Conservation (phyloP, 176 grass and related monocot genomes). For the Musa beccarii region DNA sequence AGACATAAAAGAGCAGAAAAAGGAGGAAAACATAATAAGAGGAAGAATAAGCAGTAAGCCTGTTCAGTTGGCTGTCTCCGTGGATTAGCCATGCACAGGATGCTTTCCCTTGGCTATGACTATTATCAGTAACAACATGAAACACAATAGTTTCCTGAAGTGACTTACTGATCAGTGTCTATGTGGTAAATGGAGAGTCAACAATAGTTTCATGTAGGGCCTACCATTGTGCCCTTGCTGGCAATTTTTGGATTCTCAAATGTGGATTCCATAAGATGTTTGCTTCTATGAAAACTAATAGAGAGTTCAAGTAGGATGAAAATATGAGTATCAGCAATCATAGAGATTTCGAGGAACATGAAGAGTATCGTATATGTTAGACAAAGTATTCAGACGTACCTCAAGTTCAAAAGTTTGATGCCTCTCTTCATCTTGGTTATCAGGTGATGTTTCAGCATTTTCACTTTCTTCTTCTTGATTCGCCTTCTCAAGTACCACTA, state of each 20-base stretch:
- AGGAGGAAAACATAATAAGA: too few relatives aligned
- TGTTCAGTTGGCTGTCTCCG: too few relatives aligned
- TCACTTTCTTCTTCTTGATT: slow-evolving; percentile 52
- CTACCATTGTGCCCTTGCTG: neutral
- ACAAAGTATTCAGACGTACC: slow-evolving; percentile 27
- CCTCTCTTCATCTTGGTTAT: slow-evolving; percentile 45
- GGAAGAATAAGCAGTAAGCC: too few relatives aligned
- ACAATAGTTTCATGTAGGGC: neutral
- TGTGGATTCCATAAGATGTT: neutral
- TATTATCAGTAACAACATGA: too few relatives aligned
- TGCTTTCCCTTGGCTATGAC: too few relatives aligned
- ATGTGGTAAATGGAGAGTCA: neutral
- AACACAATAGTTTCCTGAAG: neutral
- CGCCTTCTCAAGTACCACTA: slow-evolving; percentile 72
- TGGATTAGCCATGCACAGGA: too few relatives aligned
- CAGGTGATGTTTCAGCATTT: slow-evolving; percentile 44
- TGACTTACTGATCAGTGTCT: neutral
- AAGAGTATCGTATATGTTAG: neutral
- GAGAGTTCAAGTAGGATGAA: neutral
- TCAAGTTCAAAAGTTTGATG: slow-evolving; percentile 87
- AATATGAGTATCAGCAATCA: neutral
- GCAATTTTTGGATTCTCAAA: neutral
- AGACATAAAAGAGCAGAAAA: too few relatives aligned
- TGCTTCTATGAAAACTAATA: neutral
- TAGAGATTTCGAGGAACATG: neutral